A percentile compares a stretch with the other conserved stretches of the same genome.
These are phyloP conservation scores for Biscogniauxia marginata DNA, from an alignment of 2,329 filamentous ascomycete species.

Conservation along the genomic window DNA sequence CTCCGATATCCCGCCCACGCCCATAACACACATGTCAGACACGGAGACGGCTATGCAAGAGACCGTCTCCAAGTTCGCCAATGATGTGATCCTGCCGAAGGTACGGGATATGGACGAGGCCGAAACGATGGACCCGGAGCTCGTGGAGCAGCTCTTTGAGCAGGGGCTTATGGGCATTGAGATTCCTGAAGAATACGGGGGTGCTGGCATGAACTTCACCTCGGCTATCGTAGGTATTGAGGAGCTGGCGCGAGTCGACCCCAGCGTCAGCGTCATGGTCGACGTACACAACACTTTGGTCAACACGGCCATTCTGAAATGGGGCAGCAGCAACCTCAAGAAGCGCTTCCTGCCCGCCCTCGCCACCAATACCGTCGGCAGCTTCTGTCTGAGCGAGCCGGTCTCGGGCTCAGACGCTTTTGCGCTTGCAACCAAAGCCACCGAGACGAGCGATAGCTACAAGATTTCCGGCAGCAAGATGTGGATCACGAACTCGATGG, in stretches of 20 bases:
- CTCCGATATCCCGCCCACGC: conserved; percentile 78
- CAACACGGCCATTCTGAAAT: conserved; percentile 89
- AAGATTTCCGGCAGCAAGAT: conserved; percentile 91
- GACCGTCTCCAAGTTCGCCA: conserved; percentile 85
- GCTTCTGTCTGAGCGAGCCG: conserved; percentile 91
- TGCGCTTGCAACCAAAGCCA: conserved; percentile 86
- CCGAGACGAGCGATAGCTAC: conserved; percentile 79
- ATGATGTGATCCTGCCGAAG: conserved; percentile 83
- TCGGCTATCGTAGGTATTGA: conserved; percentile 94
- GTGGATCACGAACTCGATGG: conserved; percentile 99
- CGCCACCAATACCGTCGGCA: conserved; percentile 85
- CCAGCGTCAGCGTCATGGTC: conserved; percentile 89
- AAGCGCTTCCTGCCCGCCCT: conserved; percentile 86
- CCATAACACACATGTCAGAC: conserved; percentile 90
- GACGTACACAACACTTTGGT: conserved; percentile 98
- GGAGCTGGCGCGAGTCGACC: conserved; percentile 90
- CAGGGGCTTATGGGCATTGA: conserved; percentile 97
- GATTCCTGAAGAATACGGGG: conserved; percentile 95
- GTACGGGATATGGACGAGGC: conserved; percentile 97
- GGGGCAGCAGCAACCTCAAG: conserved; percentile 73
- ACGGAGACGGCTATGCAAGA: conserved; percentile 87
- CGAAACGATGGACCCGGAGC: conserved; percentile 82
- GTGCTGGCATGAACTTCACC: conserved; percentile 98
- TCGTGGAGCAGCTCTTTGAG: conserved; percentile 94
- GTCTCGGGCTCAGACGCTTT: conserved; percentile 95